These are phyloP conservation scores for Hydnum rufescens DNA, from an alignment of 768 basidiomycete species.

Conservation along the genomic window DNA sequence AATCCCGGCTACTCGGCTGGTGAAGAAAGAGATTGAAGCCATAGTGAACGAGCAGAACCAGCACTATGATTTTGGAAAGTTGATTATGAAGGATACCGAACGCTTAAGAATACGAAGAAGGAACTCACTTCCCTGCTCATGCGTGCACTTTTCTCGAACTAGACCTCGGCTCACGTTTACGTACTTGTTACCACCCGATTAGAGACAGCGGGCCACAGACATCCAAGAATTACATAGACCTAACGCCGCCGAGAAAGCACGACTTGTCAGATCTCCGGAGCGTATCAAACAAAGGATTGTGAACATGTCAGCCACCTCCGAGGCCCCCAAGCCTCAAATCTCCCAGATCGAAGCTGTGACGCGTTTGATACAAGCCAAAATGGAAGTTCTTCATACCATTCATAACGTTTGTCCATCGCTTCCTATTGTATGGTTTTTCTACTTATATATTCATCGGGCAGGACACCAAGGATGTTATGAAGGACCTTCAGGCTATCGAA, in stretches of 20 bases:
- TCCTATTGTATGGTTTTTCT: background rate
- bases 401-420: background rate
- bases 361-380: background rate
- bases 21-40: no score
- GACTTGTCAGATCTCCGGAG: slow-evolving; percentile 84
- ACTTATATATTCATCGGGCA: background rate
- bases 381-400: background rate
- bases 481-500: background rate
- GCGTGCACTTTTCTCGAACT: no score
- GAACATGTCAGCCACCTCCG: slow-evolving; percentile 45
- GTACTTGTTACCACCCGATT: no score
- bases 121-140: no score
- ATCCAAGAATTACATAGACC: slow-evolving; percentile 33
- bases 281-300: slow-evolving; percentile 66
- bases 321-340: slow-evolving; percentile 10
- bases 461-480: background rate
- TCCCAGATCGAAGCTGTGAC: background rate
- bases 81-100: background rate
- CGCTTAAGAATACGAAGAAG: background rate
- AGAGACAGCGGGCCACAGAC: slow-evolving; percentile 15
- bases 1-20: no score
- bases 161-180: no score
- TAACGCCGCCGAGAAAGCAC: slow-evolving; percentile 41
- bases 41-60: no score
- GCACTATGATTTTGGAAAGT: no score